phyloP scores from a whole-genome alignment of 164 flowering plant genomes.

The Piper betle region DNA sequence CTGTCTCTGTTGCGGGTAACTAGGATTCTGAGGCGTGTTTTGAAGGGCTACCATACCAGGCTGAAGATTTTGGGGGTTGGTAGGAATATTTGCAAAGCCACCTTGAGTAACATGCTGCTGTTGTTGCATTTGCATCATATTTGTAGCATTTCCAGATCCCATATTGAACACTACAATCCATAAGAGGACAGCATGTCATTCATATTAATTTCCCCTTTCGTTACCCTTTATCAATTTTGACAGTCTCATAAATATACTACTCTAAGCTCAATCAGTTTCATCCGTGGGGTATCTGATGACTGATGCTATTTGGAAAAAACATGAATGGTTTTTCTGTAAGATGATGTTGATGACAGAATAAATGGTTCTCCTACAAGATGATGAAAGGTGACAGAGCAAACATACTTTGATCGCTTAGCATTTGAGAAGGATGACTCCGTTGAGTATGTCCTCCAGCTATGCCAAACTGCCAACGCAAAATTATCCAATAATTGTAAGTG shows the following conservation, averaged over 20 bases:
- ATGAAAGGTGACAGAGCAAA: background rate
- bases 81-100: slow-evolving; percentile 51
- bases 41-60: too few relatives aligned
- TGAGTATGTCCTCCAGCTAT: slow-evolving; percentile 53
- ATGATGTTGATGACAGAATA: background rate
- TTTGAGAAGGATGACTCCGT: slow-evolving; percentile 60
- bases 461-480: slow-evolving; percentile 35
- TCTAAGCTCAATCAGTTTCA: too few relatives aligned
- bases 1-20: slow-evolving; percentile 50
- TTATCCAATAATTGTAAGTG: too few relatives aligned
- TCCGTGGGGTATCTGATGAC: background rate
- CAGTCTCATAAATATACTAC: too few relatives aligned
- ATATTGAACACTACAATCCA: slow-evolving; percentile 63
- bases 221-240: too few relatives aligned
- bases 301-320: background rate
- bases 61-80: slow-evolving; percentile 10
- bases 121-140: slow-evolving; percentile 57
- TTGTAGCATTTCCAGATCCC: slow-evolving; percentile 47
- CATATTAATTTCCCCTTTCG: too few relatives aligned
- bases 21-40: too few relatives aligned
- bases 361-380: background rate
- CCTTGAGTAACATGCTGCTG: slow-evolving; percentile 49
- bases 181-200: background rate
- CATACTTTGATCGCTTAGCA: slow-evolving; percentile 77
- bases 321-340: background rate